These are phyloP conservation scores for Aspergillus nomiae DNA, from an alignment of 2,329 filamentous ascomycete species.

Conservation along the genomic window DNA sequence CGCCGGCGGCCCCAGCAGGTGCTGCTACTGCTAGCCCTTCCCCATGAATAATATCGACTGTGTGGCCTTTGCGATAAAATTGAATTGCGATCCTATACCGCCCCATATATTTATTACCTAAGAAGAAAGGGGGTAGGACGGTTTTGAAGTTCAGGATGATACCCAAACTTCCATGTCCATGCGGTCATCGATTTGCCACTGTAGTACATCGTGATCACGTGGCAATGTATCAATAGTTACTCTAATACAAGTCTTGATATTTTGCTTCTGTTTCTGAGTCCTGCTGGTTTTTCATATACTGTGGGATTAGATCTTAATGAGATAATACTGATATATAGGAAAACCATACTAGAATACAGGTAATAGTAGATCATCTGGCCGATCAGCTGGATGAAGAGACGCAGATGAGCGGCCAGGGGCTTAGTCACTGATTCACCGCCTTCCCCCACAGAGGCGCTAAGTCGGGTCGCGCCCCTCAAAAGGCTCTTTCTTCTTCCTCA, in stretches of 20 bases:
- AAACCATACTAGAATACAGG: not conserved
- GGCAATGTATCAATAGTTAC: slow-evolving; percentile 1
- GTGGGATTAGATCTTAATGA: not conserved
- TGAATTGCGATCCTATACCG: not conserved
- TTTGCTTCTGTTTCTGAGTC: not conserved
- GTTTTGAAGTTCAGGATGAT: not conserved
- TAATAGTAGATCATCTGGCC: not conserved
- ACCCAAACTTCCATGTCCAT: not conserved
- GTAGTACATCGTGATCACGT: not conserved
- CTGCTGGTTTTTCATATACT: not conserved
- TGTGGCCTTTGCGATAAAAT: not conserved
- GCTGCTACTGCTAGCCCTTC: slow-evolving; percentile 48
- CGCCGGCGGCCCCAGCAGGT: slow-evolving; percentile 40
- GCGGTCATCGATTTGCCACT: slow-evolving; percentile 1
- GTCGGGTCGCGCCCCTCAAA: slow-evolving; percentile 34
- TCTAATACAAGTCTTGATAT: slow-evolving; percentile 2
- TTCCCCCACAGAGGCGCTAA: slow-evolving; percentile 31
- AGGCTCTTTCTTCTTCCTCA: slow-evolving; percentile 34
- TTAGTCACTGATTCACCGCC: slow-evolving; percentile 32
- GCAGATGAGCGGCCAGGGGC: not conserved
- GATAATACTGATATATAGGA: not conserved
- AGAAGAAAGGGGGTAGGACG: not conserved
- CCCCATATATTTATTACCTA: not conserved
- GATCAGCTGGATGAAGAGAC: not conserved
- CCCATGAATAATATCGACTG: slow-evolving; percentile 8